Base-by-base conservation (phyloP, 352 stramenopile genomes). In the Globisporangium yorkense region DNA sequence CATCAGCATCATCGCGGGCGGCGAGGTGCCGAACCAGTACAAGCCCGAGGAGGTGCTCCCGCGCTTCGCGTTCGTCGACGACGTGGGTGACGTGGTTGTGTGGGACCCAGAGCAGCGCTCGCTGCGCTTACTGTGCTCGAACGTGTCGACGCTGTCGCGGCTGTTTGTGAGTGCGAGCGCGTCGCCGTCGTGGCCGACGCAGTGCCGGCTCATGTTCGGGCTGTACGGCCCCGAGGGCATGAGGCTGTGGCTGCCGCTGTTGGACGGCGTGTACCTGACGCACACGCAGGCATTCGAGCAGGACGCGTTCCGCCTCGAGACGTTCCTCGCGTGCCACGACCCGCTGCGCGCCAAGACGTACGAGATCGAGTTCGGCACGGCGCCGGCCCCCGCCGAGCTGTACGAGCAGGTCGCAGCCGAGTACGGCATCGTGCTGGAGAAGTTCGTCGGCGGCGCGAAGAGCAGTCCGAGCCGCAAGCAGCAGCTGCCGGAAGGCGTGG, bases 311-410 rank as follows among this genome's bases (percentile, higher is more conserved):
- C 62, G 68, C 0, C 57, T 92, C 1, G 65, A 88, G 51, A 89
- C 75, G 1, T 94, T 94, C 52, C 56, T 94, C 24, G 71, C 74
- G 21, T 89, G 76, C 37, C 80, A 94, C 45, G 85, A 94, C 41
- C 85, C 85, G n/a, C 57, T 89, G 51, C 78, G 84, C n/a, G 77
- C 79, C 1, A 88, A 89, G 56, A 89, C 81, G 15, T 88, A 88
- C 60, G 82, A 88, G 56, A 88, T 89, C 53, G 82, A 92, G 56
- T 92, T 92, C 45, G 79, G 77, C 35, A 85, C 77, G 0, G 81
- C 77, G 0, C 72, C 77, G 1, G 72, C 77, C 2, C 87, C 79
- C 0, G 74, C 72, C 2, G 79, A 89, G 43, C 54, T 88, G 27
- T 92, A 89, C 51, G 76, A 88, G 29, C 78, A 90, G 57, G 73